Evolutionary conservation across 129 eudicot species (phyloP), one percentile per base, ranked within the genome.

Genomic region (Deinandra increscens): DNA sequence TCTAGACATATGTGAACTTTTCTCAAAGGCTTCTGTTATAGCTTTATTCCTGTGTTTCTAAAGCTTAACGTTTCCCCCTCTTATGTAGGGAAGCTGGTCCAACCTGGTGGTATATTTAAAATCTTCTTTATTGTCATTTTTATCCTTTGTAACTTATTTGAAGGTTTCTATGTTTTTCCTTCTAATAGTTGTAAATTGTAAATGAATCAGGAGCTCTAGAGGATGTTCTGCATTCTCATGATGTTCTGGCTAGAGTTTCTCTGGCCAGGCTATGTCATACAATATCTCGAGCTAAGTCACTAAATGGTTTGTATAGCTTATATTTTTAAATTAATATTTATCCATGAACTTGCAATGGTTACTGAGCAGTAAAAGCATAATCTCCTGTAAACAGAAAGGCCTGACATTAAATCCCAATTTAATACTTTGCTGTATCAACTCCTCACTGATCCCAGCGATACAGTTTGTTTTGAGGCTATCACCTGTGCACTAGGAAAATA

Each of bases 181-280:
- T 33, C 66, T 36, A 39, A 17, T 19, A 17, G 70, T 50, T 63
- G 58, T 42, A 37, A 45, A 63, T 61, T 41, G 62, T 78, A 31
- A 61, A 14, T 84, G 78, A 45, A 82, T 37, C 84, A 92, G 98
- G 96, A 64, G 95, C 91, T 74, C 78, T 92, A 55, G 95, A 86
- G 65, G 98, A 91, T 75, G 86, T 91, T 76, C 83, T 91, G 41
- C 94, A 88, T 78, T 75, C 88, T 80, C 94, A 91, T 75, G 98
- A 92, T 72, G 98, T 92, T 73, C 89, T 92, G 70, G 98, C 98
- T 66, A 84, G 98, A 83, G 98, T 92, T 81, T 89, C 96, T 66
- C 90, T 92, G 23, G 96, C 98, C 73, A 84, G 85, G 76, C 76
- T 92, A 69, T 92, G 98, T 78, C 87, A 92, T 78, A 50, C 86